Conservation (phyloP, 2,329 filamentous ascomycete species). For the Xylariales sp. region DNA sequence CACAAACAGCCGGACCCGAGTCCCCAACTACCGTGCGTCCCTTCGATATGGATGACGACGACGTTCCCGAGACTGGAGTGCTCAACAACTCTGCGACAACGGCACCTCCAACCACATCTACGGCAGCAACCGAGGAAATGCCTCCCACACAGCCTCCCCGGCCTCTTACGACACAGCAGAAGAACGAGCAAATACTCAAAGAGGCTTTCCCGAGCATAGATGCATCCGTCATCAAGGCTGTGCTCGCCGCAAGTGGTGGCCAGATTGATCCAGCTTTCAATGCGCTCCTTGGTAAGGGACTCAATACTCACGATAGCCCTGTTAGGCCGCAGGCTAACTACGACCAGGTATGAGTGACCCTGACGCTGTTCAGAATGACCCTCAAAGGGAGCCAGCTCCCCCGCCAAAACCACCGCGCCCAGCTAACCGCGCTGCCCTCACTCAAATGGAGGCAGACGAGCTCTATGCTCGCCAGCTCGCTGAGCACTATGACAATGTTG, state of each 20-base stretch:
- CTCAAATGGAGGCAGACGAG: slow-evolving; percentile 91
- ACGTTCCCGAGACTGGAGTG: slow-evolving; percentile 70
- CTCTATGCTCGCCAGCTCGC: slow-evolving; percentile 91
- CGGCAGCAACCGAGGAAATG: slow-evolving; percentile 53
- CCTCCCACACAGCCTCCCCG: slow-evolving; percentile 84
- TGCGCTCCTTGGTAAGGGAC: slow-evolving; percentile 79
- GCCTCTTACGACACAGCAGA: slow-evolving; percentile 82
- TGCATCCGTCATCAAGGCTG: slow-evolving; percentile 81
- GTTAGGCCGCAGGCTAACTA: slow-evolving; percentile 32
- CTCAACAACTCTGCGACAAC: slow-evolving; percentile 56
- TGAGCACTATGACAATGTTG: slow-evolving; percentile 82
- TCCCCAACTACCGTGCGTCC: slow-evolving; percentile 74
- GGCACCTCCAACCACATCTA: slow-evolving; percentile 45
- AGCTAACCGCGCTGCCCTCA: slow-evolving; percentile 69
- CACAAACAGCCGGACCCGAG: slow-evolving; percentile 61
- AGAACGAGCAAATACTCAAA: slow-evolving; percentile 87
- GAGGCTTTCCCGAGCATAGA: slow-evolving; percentile 95
- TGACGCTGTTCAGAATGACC: slow-evolving; percentile 68
- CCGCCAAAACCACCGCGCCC: slow-evolving; percentile 86
- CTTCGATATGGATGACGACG: slow-evolving; percentile 77
- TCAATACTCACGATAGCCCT: background rate
- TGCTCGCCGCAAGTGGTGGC: slow-evolving; percentile 86
- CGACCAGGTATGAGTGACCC: slow-evolving; percentile 80
- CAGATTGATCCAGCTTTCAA: slow-evolving; percentile 95
- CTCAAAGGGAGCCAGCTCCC: slow-evolving; percentile 68